These are phyloP conservation scores for Phtheirospermum japonicum DNA, from an alignment of 257 asterid genomes.

Conservation along the genomic window DNA sequence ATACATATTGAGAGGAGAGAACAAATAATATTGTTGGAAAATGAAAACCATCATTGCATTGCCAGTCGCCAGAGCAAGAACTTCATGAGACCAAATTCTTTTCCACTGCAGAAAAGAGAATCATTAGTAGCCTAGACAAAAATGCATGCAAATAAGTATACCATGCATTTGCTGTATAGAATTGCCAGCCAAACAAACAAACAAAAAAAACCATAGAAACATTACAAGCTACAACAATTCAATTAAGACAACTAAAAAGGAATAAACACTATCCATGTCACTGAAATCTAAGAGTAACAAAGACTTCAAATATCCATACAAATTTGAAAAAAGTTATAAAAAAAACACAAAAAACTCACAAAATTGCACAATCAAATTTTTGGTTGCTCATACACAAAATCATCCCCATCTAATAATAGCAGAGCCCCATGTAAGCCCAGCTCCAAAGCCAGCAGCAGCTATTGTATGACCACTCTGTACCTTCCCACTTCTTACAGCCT, in stretches of 20 bases:
- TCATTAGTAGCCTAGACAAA: not conserved
- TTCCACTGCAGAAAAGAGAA: not conserved
- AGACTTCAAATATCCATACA: not conserved
- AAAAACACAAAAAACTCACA: constrained; percentile 17
- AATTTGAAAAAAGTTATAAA: not conserved
- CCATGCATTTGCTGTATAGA: too few species aligned
- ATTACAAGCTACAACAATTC: not conserved
- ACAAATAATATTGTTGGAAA: too few species aligned
- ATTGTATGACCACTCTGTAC: constrained; percentile 72
- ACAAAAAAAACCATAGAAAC: not conserved
- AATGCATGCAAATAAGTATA: not conserved
- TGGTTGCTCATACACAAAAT: constrained; percentile 12
- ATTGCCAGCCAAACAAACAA: too few species aligned
- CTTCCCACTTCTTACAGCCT: constrained; percentile 83
- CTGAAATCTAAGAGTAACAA: not conserved
- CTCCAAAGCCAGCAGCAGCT: constrained; percentile 96
- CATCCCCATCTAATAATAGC: constrained; percentile 90
- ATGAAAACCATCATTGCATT: too few species aligned
- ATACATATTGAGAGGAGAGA: too few species aligned
- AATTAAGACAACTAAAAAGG: constrained; percentile 3
- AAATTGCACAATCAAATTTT: constrained; percentile 27
- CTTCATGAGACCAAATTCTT: not conserved
- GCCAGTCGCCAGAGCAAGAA: too few species aligned
- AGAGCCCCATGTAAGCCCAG: constrained; percentile 97
- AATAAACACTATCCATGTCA: constrained; percentile 17